Percentiles rank a stretch among this genome's conserved stretches.
Evolutionary conservation across 768 basidiomycete species (phyloP).

Genomic region (Pulveroboletus sp.): DNA sequence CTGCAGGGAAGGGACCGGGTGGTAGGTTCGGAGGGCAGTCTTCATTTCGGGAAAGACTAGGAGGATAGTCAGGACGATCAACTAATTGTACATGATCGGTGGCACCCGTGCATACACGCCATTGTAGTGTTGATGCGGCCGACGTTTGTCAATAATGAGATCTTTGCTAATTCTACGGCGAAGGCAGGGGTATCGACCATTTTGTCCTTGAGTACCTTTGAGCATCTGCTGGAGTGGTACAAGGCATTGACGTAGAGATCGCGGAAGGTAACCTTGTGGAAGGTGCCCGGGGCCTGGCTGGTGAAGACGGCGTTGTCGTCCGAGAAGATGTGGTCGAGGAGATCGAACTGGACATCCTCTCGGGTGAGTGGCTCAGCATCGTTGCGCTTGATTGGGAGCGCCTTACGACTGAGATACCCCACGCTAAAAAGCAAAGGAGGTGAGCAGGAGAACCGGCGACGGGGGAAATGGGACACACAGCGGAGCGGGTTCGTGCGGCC

Average conservation of each 20-base stretch:
- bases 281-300: conserved; percentile 49
- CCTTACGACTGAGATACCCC: conserved; percentile 58
- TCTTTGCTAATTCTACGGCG: conserved; percentile 76
- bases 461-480: conserved; percentile 46
- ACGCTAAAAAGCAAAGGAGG: conserved; percentile 34
- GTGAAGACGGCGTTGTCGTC: conserved; percentile 71
- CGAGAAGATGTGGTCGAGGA: conserved; percentile 76
- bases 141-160: conserved; percentile 83
- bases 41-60: conserved; percentile 93
- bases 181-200: conserved; percentile 81
- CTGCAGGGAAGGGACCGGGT: conserved; percentile 84
- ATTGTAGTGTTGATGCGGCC: conserved; percentile 92
- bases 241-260: conserved; percentile 83
- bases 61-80: conserved; percentile 18
- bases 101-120: conserved; percentile 56
- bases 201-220: conserved; percentile 85
- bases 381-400: conserved; percentile 75
- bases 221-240: conserved; percentile 79
- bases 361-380: conserved; percentile 83
- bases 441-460: no score
- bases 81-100: conserved; percentile 6
- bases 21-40: conserved; percentile 85
- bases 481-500: conserved; percentile 50
- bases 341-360: conserved; percentile 84
- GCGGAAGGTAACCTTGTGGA: conserved; percentile 65